Conservation (phyloP, 2,329 filamentous ascomycete genomes). For the Diaporthe batatas region DNA sequence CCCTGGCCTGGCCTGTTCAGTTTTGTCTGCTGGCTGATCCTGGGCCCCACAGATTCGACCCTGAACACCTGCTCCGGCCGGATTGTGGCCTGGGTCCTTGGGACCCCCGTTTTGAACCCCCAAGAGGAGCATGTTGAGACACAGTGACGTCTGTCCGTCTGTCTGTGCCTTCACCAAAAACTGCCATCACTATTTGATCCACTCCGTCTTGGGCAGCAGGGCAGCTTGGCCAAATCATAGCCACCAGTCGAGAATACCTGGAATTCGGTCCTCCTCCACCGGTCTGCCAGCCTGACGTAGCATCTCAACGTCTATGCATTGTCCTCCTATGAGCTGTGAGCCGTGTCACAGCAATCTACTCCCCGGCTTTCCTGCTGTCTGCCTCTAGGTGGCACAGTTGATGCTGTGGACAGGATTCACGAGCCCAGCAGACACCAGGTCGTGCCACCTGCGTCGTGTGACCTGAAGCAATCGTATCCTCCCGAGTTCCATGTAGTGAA, state of each 20-base stretch:
- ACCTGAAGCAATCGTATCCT: constrained; percentile 9
- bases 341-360: constrained; percentile 18
- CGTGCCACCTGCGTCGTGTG: constrained; percentile 7
- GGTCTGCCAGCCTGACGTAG: constrained; percentile 26
- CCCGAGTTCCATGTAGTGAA: constrained; percentile 15
- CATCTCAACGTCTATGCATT: constrained; percentile 25
- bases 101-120: not conserved
- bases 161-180: not conserved
- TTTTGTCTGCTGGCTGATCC: not conserved
- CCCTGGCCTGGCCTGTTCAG: not conserved
- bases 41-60: not conserved
- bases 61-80: constrained; percentile 1
- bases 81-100: not conserved
- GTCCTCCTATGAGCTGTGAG: not conserved
- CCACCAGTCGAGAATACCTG: not conserved
- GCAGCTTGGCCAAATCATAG: not conserved
- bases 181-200: not conserved
- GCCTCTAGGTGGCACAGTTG: constrained; percentile 1
- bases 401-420: constrained; percentile 33
- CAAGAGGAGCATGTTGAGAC: not conserved
- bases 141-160: constrained; percentile 19
- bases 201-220: not conserved
- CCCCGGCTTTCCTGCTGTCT: constrained; percentile 2
- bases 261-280: not conserved
- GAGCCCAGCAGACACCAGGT: constrained; percentile 22